Evolutionary conservation across 257 asterid genomes (phyloP), one percentile per base, ranked within the genome.

Genomic region (Ajuga chamaepitys): DNA sequence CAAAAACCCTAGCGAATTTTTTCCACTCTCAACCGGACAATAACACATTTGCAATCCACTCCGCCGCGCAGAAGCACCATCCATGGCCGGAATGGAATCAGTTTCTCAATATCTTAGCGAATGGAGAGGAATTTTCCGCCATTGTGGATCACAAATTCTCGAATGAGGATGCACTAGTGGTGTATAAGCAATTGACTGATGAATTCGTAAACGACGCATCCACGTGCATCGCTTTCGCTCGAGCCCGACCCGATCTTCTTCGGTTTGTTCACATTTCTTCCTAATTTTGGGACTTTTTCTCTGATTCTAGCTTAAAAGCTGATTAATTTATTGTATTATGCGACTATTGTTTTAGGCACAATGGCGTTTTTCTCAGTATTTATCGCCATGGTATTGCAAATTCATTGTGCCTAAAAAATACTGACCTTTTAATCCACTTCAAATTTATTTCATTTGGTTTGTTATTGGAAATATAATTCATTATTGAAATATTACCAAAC

Each of bases 51-150:
- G 21, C 72, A 21, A 59, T 41, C 66, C 65, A 66, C 56, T 72
- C 80, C 37, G 37, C 37, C 38, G 47, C 68, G 4, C 37, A 4
- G 37, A 5, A 30, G 4, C 37, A 30, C 45, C 41, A 34, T 64
- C 88, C 95, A 10, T 92, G 98, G 98, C 86, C 93, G 17, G 97
- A 92, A 22, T 92, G 95, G 97, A 81, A 75, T n/a, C 69, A 69
- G 46, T 81, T 89, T 35, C 73, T 89, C 48, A 73, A 58, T 64
- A 16, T 59, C 12, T 56, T 92, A 28, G 74, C 74, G 37, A 62
- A 46, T 46, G 64, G 77, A 30, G 67, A 64, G 56, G 81, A 64
- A 22, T 38, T 26, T 26, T 24, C 51, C 16, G 66, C 58, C 8
- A 44, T 67, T 3, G 74, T 55, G 67, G 77, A 58, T 25, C 34